Conservation (phyloP, 2,329 filamentous ascomycete species). For the Colletotrichum destructivum region DNA sequence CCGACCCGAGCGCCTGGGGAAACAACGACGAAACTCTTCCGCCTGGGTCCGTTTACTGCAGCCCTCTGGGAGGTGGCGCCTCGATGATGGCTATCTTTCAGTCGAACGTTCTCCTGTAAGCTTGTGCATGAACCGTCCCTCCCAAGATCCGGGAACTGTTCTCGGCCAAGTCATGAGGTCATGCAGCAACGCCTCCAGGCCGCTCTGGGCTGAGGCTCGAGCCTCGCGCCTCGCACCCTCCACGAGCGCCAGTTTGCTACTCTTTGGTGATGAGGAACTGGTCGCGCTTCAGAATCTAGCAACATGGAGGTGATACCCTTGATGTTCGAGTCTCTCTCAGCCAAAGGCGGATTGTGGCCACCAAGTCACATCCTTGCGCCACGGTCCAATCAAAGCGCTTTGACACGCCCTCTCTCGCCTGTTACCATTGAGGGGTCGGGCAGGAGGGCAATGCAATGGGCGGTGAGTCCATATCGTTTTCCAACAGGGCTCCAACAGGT, state of each 20-base stretch:
- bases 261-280: background rate
- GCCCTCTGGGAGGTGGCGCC: slow-evolving; percentile 25
- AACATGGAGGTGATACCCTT: background rate
- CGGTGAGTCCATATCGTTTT: background rate
- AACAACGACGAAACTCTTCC: slow-evolving; percentile 30
- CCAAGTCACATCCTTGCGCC: background rate
- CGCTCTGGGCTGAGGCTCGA: background rate
- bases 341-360: background rate
- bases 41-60: slow-evolving; percentile 19
- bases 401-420: background rate
- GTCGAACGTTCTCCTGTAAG: slow-evolving; percentile 6
- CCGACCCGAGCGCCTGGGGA: slow-evolving; percentile 33
- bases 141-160: background rate
- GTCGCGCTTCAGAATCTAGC: background rate
- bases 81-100: slow-evolving; percentile 10
- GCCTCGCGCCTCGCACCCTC: background rate
- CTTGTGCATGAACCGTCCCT: slow-evolving; percentile 28
- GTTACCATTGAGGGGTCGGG: background rate
- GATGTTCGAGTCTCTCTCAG: slow-evolving; percentile 1
- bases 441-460: slow-evolving; percentile 17
- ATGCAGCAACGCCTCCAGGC: background rate
- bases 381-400: slow-evolving; percentile 9
- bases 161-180: slow-evolving; percentile 11
- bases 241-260: background rate
- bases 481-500: too few species aligned